A percentile compares a stretch with the other conserved stretches of the same genome.
Evolutionary conservation across 129 eudicot species (phyloP).

Genomic region (sunflower (Helianthus annuus)): HanXRQr2.0-SUNRISE NC_035445.2:91930005-91930504

Average conservation of each 20-base stretch:
- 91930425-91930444: no score
- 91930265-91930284: no score
- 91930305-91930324: no score
- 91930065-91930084: conserved; percentile 8
- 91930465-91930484: no score
- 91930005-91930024: neutral
- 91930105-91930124: conserved; percentile 7
- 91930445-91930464: no score
- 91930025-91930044: neutral
- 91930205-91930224: neutral
- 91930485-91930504: no score
- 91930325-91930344: no score
- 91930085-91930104: neutral
- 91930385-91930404: no score
- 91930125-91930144: conserved; percentile 7
- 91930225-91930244: neutral
- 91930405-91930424: no score
- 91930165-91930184: neutral
- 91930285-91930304: no score
- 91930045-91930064: conserved; percentile 10
- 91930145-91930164: neutral
- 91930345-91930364: no score
- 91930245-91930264: neutral
- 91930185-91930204: neutral
- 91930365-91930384: no score